Conservation (phyloP, 192 early-diverging fungal species). For the Gonapodya prolifera region DNA sequence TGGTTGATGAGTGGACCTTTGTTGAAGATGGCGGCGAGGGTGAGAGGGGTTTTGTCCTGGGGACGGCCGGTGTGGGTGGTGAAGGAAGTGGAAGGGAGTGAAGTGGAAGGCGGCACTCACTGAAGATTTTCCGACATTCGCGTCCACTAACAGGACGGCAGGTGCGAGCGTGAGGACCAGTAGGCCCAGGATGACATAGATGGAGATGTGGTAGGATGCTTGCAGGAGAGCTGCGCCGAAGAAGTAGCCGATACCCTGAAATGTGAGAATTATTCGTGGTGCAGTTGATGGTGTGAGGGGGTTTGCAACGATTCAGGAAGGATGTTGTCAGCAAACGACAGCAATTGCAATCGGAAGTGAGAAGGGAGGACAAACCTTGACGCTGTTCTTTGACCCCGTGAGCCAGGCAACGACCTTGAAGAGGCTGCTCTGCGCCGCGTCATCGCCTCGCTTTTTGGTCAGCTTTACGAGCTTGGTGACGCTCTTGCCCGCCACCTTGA, state of each 20-base stretch:
- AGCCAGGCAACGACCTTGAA: conserved; percentile 29
- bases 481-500: conserved; percentile 29
- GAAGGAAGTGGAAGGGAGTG: too few relatives aligned
- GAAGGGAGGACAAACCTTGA: too few relatives aligned
- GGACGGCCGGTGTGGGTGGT: too few relatives aligned
- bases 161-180: conserved; percentile 11
- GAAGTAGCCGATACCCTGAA: conserved; percentile 34
- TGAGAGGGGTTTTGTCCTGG: conserved; percentile 9
- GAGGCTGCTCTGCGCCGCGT: conserved; percentile 11
- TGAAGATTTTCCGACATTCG: conserved; percentile 13
- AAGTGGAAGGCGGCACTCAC: too few relatives aligned
- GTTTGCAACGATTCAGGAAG: too few relatives aligned
- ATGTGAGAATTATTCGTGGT: too few relatives aligned
- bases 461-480: conserved; percentile 32
- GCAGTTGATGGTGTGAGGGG: too few relatives aligned
- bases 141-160: conserved; percentile 13
- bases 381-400: conserved; percentile 31
- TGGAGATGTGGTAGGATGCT: conserved; percentile 18
- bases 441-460: conserved; percentile 9
- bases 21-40: conserved; percentile 17
- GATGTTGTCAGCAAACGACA: too few relatives aligned
- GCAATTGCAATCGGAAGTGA: too few relatives aligned
- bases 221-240: conserved; percentile 20
- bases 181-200: conserved; percentile 19
- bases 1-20: conserved; percentile 14